phyloP scores from a whole-genome alignment of 768 basidiomycete species.

The Hortiboletus campestris region DNA sequence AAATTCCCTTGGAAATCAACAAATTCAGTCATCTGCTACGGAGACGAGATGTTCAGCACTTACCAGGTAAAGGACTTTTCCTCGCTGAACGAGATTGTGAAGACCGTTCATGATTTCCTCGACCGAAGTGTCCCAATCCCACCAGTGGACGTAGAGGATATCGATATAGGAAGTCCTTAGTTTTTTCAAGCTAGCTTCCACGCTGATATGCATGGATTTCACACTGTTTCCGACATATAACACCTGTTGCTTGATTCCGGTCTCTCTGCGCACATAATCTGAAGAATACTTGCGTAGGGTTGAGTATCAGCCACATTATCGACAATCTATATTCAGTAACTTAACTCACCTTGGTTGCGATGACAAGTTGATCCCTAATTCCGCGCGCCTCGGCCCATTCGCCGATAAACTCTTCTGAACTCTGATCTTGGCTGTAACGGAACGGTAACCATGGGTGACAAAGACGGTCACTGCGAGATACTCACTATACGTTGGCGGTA shows the following conservation, averaged over 20 bases:
- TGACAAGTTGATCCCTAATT: too few species aligned
- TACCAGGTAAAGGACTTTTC: slow-evolving; percentile 44
- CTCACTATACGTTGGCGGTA: slow-evolving; percentile 46
- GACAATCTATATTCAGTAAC: too few species aligned
- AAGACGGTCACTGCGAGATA: not conserved
- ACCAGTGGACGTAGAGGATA: slow-evolving; percentile 48
- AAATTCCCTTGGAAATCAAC: slow-evolving; percentile 32
- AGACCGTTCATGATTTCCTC: too few species aligned
- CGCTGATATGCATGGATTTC: slow-evolving; percentile 33
- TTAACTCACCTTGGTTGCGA: too few species aligned
- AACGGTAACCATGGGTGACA: too few species aligned
- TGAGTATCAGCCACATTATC: too few species aligned
- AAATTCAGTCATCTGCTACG: not conserved
- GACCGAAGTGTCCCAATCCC: too few species aligned
- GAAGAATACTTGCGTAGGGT: not conserved
- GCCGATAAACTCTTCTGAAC: too few species aligned
- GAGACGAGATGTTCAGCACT: not conserved
- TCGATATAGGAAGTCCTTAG: slow-evolving; percentile 58
- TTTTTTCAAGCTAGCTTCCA: slow-evolving; percentile 41
- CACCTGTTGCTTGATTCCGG: slow-evolving; percentile 17
- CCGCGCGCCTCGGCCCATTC: too few species aligned
- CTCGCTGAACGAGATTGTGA: slow-evolving; percentile 25
- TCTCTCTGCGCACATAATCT: slow-evolving; percentile 13
- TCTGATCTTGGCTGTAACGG: too few species aligned
- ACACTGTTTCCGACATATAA: slow-evolving; percentile 38